phyloP scores from a whole-genome alignment of 768 basidiomycete genomes.

The Hygrophoropsis aurantiaca region DNA sequence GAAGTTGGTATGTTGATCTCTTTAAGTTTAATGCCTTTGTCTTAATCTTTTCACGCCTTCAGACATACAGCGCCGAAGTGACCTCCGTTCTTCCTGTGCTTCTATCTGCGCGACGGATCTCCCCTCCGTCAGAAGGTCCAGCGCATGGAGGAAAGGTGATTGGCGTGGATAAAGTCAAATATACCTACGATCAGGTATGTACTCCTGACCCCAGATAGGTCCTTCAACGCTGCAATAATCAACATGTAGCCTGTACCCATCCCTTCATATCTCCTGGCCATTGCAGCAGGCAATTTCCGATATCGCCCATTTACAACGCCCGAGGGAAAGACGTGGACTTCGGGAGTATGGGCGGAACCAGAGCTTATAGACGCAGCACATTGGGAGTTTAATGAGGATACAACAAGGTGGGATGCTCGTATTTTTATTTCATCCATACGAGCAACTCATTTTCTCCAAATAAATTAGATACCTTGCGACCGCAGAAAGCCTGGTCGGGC shows the following conservation, averaged over 20 bases:
- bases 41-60: background rate
- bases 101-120: conserved; percentile 52
- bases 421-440: background rate
- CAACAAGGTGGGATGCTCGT: conserved; percentile 36
- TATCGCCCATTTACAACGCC: conserved; percentile 42
- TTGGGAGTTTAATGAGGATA: conserved; percentile 61
- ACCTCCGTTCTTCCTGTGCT: conserved; percentile 51
- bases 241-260: conserved; percentile 47
- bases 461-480: conserved; percentile 41
- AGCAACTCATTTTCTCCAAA: background rate
- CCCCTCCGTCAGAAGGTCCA: conserved; percentile 44
- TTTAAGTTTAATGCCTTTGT: background rate
- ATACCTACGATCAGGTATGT: conserved; percentile 50
- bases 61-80: conserved; percentile 53
- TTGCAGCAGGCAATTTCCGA: conserved; percentile 55
- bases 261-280: conserved; percentile 59
- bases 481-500: conserved; percentile 47
- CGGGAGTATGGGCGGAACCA: conserved; percentile 64
- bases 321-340: conserved; percentile 46
- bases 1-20: conserved; percentile 39
- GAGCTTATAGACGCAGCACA: conserved; percentile 46
- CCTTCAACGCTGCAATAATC: background rate
- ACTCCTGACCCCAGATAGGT: background rate
- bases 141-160: conserved; percentile 42
- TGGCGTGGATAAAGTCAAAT: conserved; percentile 45